Evolutionary conservation across 345 rosid species (phyloP).

Genomic region (Punica granatum): DNA sequence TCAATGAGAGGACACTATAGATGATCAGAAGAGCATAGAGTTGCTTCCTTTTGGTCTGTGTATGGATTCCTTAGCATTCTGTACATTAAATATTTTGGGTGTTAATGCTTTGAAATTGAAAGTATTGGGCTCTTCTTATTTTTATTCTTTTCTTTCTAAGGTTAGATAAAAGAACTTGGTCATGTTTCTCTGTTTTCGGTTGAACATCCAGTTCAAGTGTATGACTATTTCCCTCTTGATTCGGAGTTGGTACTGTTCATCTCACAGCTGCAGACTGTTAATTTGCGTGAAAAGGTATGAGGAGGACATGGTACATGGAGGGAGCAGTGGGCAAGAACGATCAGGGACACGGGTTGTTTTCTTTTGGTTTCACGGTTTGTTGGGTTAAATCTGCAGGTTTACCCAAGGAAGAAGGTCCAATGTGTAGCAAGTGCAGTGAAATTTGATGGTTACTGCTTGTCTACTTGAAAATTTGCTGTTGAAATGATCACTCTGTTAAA

Average conservation of each 20-base stretch:
- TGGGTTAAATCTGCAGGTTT: neutral
- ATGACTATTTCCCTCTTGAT: neutral
- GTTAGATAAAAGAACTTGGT: neutral
- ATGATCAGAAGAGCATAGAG: neutral
- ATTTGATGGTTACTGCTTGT: too few relatives aligned
- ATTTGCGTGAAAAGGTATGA: neutral
- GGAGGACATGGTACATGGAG: neutral
- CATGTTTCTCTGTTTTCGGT: neutral
- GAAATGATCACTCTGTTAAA: too few relatives aligned
- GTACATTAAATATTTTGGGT: neutral
- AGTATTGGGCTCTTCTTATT: neutral
- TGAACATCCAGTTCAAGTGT: neutral
- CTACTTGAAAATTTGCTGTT: too few relatives aligned
- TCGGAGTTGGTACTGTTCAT: neutral
- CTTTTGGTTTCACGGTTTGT: neutral
- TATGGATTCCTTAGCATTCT: neutral
- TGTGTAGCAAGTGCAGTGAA: too few relatives aligned
- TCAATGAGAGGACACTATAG: constrained; percentile 18
- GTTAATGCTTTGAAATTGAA: neutral
- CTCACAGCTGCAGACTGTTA: neutral
- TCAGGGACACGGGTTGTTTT: neutral
- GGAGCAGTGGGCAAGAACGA: neutral
- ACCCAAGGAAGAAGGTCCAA: too few relatives aligned
- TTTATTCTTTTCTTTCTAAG: neutral
- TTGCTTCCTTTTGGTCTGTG: neutral